Evolutionary conservation across 768 basidiomycete species (phyloP).

Genomic region (Pleurotus giganteus): DNA sequence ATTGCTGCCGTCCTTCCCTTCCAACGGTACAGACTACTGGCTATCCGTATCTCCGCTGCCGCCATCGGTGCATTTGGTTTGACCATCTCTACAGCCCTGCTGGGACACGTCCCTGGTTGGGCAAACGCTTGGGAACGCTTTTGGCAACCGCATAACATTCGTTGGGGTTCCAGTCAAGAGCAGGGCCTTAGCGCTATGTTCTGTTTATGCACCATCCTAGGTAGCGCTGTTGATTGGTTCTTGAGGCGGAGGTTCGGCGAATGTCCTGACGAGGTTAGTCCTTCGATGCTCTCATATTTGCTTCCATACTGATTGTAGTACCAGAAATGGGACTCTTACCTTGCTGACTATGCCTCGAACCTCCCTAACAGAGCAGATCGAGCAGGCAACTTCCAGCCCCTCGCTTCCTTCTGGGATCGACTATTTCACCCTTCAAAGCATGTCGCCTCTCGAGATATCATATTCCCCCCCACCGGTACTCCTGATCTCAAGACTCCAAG

Average conservation of each 20-base stretch:
- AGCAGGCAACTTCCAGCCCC: constrained; percentile 56
- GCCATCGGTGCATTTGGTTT: constrained; percentile 59
- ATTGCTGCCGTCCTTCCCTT: constrained; percentile 38
- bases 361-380: constrained; percentile 53
- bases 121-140: constrained; percentile 61
- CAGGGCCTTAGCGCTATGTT: constrained; percentile 58
- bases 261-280: constrained; percentile 63
- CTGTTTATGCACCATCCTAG: constrained; percentile 47
- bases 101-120: constrained; percentile 51
- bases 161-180: constrained; percentile 57
- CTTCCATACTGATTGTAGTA: constrained; percentile 2
- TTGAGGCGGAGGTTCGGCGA: constrained; percentile 55
- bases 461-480: constrained; percentile 15
- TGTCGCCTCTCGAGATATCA: background rate
- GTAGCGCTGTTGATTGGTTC: constrained; percentile 54
- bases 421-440: constrained; percentile 28
- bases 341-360: constrained; percentile 53
- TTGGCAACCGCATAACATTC: constrained; percentile 45
- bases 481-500: constrained; percentile 11
- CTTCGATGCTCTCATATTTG: background rate
- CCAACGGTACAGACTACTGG: constrained; percentile 38
- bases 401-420: constrained; percentile 52
- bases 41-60: constrained; percentile 49
- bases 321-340: constrained; percentile 70
- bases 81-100: constrained; percentile 49